Conservation (phyloP, 1,284 basidiomycete genomes). For the Fomitopsis betulina region DNA sequence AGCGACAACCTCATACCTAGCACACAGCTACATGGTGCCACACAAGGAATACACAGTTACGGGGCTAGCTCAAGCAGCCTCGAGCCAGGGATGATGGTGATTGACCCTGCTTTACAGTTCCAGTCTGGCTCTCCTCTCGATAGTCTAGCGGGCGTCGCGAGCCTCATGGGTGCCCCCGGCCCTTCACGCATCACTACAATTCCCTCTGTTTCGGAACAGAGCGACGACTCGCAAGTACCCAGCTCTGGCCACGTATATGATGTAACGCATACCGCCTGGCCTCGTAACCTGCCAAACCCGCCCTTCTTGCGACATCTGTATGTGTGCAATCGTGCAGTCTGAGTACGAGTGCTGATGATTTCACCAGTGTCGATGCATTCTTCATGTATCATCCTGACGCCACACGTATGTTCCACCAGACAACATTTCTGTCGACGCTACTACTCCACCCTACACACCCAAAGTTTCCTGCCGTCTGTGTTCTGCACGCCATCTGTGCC, state of each 20-base stretch:
- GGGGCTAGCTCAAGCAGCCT: background rate
- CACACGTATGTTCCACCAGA: slow-evolving; percentile 55
- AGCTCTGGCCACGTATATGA: slow-evolving; percentile 12
- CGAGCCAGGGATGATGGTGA: background rate
- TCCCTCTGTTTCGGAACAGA: background rate
- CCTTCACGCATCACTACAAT: background rate
- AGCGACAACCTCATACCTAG: background rate
- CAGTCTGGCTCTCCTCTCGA: slow-evolving; percentile 13
- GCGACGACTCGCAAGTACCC: background rate
- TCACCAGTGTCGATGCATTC: slow-evolving; percentile 60
- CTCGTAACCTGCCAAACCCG: slow-evolving; percentile 52
- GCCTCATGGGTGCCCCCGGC: slow-evolving; percentile 4
- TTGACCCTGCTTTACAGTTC: slow-evolving; percentile 6
- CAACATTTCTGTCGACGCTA: slow-evolving; percentile 62
- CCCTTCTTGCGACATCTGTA: slow-evolving; percentile 62
- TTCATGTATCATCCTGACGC: slow-evolving; percentile 71
- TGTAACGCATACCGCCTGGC: slow-evolving; percentile 55
- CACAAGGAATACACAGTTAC: background rate
- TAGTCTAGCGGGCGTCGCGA: slow-evolving; percentile 17
- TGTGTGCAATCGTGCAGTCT: slow-evolving; percentile 17
- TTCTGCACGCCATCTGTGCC: slow-evolving; percentile 77
- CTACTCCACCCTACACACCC: slow-evolving; percentile 62
- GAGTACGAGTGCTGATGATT: background rate
- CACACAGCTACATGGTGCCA: background rate
- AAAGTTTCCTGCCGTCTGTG: slow-evolving; percentile 59